These are phyloP conservation scores for Taxawa tesnikishii DNA, from an alignment of 2,329 filamentous ascomycete species.

Conservation along the genomic window DNA sequence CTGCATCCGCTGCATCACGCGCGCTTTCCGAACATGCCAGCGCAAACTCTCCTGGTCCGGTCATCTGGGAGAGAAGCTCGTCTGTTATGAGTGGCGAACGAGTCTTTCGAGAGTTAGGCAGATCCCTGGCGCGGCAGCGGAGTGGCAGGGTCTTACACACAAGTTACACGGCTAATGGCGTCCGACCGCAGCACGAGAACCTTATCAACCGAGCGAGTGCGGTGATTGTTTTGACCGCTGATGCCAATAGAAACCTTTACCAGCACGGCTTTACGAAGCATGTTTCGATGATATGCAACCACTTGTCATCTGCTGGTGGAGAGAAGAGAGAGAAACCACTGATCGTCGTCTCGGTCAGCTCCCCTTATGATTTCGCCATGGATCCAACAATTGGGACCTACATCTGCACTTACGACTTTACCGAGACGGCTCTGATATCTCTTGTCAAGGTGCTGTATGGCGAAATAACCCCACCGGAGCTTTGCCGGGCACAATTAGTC, in stretches of 20 bases:
- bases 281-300: constrained; percentile 87
- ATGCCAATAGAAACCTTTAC: constrained; percentile 87
- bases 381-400: constrained; percentile 85
- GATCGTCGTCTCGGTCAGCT: constrained; percentile 85
- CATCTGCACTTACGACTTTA: constrained; percentile 92
- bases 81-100: constrained; percentile 82
- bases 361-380: constrained; percentile 92
- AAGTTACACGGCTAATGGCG: constrained; percentile 87
- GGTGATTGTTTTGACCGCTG: constrained; percentile 83
- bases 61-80: constrained; percentile 42
- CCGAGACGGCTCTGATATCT: constrained; percentile 77
- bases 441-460: constrained; percentile 76
- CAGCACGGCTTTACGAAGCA: constrained; percentile 94
- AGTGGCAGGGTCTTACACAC: constrained; percentile 84
- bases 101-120: constrained; percentile 80
- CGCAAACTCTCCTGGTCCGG: constrained; percentile 44
- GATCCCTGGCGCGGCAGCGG: constrained; percentile 72
- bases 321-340: constrained; percentile 69
- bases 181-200: constrained; percentile 86
- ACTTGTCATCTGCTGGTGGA: constrained; percentile 57
- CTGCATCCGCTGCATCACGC: constrained; percentile 73
- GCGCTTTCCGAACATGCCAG: constrained; percentile 50
- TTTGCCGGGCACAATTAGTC: constrained; percentile 62
- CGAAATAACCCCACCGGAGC: constrained; percentile 47
- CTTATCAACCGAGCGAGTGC: constrained; percentile 78